Conservation (phyloP, 768 basidiomycete genomes). For the Suillus placidus region DNA sequence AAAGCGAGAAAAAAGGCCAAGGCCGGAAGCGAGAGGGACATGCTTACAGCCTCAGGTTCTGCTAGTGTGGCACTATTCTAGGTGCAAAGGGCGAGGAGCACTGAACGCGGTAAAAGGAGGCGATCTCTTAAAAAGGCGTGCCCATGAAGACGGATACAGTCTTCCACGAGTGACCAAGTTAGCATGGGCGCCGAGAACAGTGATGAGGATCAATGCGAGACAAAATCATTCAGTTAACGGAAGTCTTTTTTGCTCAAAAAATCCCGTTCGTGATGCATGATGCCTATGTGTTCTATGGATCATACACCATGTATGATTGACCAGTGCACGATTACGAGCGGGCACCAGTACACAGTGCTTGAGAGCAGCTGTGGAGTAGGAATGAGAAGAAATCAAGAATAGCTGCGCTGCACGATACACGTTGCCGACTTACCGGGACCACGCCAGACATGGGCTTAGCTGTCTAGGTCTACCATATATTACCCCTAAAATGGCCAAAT, state of each 20-base stretch:
- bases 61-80: neutral
- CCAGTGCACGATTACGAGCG: neutral
- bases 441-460: neutral
- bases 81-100: neutral
- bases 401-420: neutral
- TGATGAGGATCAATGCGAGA: neutral
- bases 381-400: neutral
- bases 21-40: constrained; percentile 7
- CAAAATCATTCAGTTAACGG: neutral
- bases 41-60: neutral
- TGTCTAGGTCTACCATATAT: neutral
- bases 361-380: neutral
- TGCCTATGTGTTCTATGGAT: neutral
- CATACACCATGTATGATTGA: neutral
- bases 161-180: neutral
- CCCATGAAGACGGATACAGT: neutral
- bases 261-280: neutral
- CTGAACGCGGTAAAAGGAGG: neutral
- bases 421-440: neutral
- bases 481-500: neutral
- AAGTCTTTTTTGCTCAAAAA: neutral
- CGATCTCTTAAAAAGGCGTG: neutral
- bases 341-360: neutral
- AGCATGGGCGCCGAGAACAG: neutral
- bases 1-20: constrained; percentile 9